Evolutionary conservation across 202 grass and related monocot genomes (phyloP), one percentile per base, ranked within the genome.

Genomic region (Setaria viridis): DNA sequence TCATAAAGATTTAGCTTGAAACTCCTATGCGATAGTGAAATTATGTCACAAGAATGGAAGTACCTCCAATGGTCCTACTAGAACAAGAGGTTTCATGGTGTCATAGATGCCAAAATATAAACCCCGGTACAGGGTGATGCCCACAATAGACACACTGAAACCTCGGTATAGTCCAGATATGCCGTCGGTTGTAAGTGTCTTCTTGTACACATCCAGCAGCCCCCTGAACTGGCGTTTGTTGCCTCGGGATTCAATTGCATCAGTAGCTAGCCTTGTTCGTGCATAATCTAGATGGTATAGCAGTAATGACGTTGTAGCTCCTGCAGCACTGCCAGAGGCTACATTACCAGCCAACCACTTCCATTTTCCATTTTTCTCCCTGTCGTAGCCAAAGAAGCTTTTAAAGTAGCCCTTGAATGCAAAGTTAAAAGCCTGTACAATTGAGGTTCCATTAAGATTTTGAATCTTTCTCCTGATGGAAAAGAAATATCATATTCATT

Each of bases 251-350:
- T 94, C 90, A 84, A 99, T 89, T 34, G 96, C 71, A 86, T 96
- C 93, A 79, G 96, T 99, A 43, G 74, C 96, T 62, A 99, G 88
- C 43, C 87, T 86, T n/a, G 93, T 99, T 10, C 93, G 85, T 58
- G 91, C 93, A 88, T 90, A 99, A 91, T 99, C 96, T 62, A 99
- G 77, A 89, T 99, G 97, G 81, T 99, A 99, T 57, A 99, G 85
- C 54, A 99, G 63, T 43, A 70, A 76, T 6, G 97, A 99, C 0
- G 97, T 99, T 33, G 91, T 95, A 59, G 93, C 93, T 88, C 97
- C 92, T 5, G 93, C 88, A 88, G 90, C 87, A 90, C 91, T 96
- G 48, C 91, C 97, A 14, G 88, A 94, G 42, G 90, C 90, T 71
- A 99, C 84, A 85, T 99, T 99, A 43, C 91, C 86, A 48, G 90